Evolutionary conservation across 352 stramenopile species (phyloP).

Genomic region (Phytopythium helicoides): DNA sequence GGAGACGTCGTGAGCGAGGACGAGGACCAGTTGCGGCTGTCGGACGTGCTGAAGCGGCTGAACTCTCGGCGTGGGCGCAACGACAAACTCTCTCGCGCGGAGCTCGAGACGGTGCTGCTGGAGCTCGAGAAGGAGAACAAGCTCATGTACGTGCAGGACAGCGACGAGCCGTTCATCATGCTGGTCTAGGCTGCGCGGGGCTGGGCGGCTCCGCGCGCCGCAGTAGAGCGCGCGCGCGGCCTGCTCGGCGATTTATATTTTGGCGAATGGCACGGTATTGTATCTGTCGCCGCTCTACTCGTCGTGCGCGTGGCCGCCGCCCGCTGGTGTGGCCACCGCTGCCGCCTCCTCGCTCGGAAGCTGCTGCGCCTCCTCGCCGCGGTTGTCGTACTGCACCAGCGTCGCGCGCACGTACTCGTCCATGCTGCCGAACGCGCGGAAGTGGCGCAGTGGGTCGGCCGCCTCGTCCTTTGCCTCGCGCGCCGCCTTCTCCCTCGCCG

Average conservation of each 20-base stretch:
- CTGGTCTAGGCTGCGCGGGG: conserved; percentile 57
- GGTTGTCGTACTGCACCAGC: conserved; percentile 62
- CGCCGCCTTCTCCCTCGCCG: neutral
- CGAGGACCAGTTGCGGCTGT: conserved; percentile 63
- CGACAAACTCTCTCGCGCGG: conserved; percentile 33
- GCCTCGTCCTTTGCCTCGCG: conserved; percentile 2
- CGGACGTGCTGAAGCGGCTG: conserved; percentile 49
- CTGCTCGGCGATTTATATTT: conserved; percentile 22
- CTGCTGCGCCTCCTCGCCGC: neutral
- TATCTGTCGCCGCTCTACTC: conserved; percentile 4
- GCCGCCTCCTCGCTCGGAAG: too few species aligned
- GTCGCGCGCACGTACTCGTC: conserved; percentile 71
- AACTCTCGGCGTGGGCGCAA: conserved; percentile 38
- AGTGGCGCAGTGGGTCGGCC: conserved; percentile 41
- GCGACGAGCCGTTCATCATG: conserved; percentile 79
- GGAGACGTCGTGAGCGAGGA: conserved; percentile 51
- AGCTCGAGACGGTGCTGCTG: conserved; percentile 69
- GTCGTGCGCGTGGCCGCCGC: conserved; percentile 7
- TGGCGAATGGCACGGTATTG: conserved; percentile 16
- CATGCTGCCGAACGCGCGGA: conserved; percentile 62
- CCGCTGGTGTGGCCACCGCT: too few species aligned
- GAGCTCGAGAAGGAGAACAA: conserved; percentile 87
- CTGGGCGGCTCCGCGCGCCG: neutral
- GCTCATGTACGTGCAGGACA: conserved; percentile 88
- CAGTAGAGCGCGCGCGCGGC: conserved; percentile 7